These are phyloP conservation scores for Calonectria ilicicola DNA, from an alignment of 2,329 filamentous ascomycete genomes.

Conservation along the genomic window DNA sequence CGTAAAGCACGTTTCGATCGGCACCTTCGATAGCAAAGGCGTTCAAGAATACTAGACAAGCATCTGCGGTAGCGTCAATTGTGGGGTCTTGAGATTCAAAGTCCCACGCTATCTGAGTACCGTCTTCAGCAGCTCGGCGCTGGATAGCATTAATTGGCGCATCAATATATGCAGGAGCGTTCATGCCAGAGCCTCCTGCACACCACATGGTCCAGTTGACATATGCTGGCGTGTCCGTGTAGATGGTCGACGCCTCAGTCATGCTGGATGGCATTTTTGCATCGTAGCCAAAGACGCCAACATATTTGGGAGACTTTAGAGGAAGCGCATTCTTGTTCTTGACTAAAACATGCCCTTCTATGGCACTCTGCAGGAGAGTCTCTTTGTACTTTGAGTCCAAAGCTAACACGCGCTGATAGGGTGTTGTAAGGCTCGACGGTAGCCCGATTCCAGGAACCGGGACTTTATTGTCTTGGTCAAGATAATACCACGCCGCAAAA, in stretches of 20 bases:
- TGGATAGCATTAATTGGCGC: background rate
- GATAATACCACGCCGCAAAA: conserved; percentile 2
- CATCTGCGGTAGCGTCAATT: background rate
- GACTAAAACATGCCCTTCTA: conserved; percentile 10
- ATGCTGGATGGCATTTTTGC: background rate
- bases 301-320: conserved; percentile 1
- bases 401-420: background rate
- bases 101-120: background rate
- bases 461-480: background rate
- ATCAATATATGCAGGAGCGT: background rate
- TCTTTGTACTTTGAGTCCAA: background rate
- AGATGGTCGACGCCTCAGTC: background rate
- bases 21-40: conserved; percentile 4
- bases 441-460: background rate
- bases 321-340: conserved; percentile 10
- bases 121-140: background rate
- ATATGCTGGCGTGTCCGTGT: background rate
- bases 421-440: background rate
- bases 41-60: conserved; percentile 3
- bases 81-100: background rate
- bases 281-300: conserved; percentile 7
- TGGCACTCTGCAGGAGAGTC: background rate
- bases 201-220: conserved; percentile 6
- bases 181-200: conserved; percentile 8
- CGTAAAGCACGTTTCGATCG: background rate